Evolutionary conservation across 176 grass and related monocot species (phyloP), one percentile per base, ranked within the genome.

Genomic region (Saccharum spontaneum): DNA sequence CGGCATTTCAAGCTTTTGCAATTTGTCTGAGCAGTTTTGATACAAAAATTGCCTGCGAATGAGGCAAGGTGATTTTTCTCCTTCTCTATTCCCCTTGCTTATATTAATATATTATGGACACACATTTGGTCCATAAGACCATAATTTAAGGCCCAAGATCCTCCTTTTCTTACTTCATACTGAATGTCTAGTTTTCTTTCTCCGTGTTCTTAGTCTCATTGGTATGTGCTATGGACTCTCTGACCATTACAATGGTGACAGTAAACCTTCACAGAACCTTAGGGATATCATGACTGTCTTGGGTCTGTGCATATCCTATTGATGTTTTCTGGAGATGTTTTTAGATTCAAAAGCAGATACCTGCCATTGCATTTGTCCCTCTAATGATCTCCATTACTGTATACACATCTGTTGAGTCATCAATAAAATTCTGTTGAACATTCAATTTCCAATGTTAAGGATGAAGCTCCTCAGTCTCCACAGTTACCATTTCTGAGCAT

Each of bases 31-130:
- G 97, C 81, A 99, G 97, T 69, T 99, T 99, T 22, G 97, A 99
- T 38, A 99, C 97, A 81, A 99, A 98, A 86, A 99, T 99, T 72
- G 97, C 97, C 60, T 99, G 97, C 41, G 97, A 99, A 92, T 99
- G 83, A 96, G 49, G 83, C 36, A 59, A 90, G 86, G 88, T 91
- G 46, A 71, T 59, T 67, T 16, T 40, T 63, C 64, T 22, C 54
- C 65, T 71, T 6, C 22, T 69, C 4, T 78, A 10, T 84, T 26
- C 13, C 37, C 46, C 37, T 91, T 46, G 6, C 23, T 18, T 44
- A 24, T 71, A 49, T 36, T 79, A 66, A 20, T 43, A 23, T 71
- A 49, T 34, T 79, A 65, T 26, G 10, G 7, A 70, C 22, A n/a
- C 10, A 1, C 57, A 22, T 8, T 59, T 59, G 54, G 52, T 57